Base-by-base conservation (phyloP, 2,329 filamentous ascomycete species). In the Sporothrix brasiliensis region DNA sequence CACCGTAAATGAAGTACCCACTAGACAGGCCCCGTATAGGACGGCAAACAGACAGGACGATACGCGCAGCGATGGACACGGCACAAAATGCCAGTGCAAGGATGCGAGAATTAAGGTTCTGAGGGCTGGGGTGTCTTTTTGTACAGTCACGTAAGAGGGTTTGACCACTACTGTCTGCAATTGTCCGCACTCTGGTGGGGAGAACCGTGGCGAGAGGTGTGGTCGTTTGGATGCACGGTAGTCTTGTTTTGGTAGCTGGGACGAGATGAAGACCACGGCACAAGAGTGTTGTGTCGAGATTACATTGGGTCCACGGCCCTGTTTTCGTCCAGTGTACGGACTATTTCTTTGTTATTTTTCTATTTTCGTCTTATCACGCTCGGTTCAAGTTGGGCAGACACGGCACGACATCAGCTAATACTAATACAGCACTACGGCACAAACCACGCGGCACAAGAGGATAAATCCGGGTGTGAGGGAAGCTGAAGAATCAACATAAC, bases 391-490 rank as follows among this genome's bases (percentile, higher is more conserved):
- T 63, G 58, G 47, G 4, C 19, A 24, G 14, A 47, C n/a, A 63
- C 58, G 58, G 39, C 58, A 47, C n/a, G 6, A 34, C 4, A 34
- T 34, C 34, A 34, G 6, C 1, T 34, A 34, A 34, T 34, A 34
- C 30, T 34, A 7, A 34, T 34, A 44, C 9, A 44, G 11, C 16
- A 1, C 30, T 7, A 7, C 19, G 19, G 34, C 7, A 60, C 30
- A 41, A 41, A 41, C 9, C 56, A 60, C 56, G 10, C 56, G 30
- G 24, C 27, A 56, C 53, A 27, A 24, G 53, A 54, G 56, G 34
- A 61, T 44, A 61, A 61, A 61, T 61, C 56, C 34, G 56, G 56
- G 56, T 24, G 56, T 61, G 34, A 61, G 56, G 56, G 56, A 49
- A 6, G 14, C 4, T 1, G 13, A 49, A 47, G 4, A 47, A 30